Evolutionary conservation across 176 grass and related monocot species (phyloP), one percentile per base, ranked within the genome.

Genomic region (Oryza brachyantha): DNA sequence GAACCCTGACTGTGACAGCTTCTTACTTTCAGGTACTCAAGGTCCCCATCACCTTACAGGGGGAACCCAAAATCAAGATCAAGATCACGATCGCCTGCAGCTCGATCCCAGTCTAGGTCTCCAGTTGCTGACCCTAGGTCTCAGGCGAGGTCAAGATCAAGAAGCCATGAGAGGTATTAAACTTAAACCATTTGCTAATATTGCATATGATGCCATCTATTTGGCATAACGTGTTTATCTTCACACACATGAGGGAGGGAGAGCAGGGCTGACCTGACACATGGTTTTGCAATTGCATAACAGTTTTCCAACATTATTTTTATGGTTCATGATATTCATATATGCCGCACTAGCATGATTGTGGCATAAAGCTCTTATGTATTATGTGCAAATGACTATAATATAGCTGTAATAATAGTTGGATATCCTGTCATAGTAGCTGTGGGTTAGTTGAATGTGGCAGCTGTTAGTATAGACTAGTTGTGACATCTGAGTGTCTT

Each of bases 11-110:
- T 24, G 3, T 28, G 61, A 46, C 19, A 32, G 27, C 42, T 65
- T 43, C 2, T 29, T 76, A 54, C 42, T 75, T 43, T 46, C 69
- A 93, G 91, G 88, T 93, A 88, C 59, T 68, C 88, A 19, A 81
- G 74, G 35, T 93, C 91, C 68, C 91, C 85, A 25, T 93, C 91
- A 40, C 90, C 90, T 17, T 93, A 93, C 41, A 79, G 77, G 75
- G 87, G 78, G 25, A 88, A 22, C 29, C 67, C 64, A 68, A 88
- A 88, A 83, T 70, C 62, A n/a, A 87, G 83, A 72, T 90, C 91
- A 85, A 85, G 91, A 73, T 93, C 91, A 31, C 84, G 48, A 37
- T 86, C 77, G 41, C 78, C 84, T 83, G 79, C 74, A 45, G 81
- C 64, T 55, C 77, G 46, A 26, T 93, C 81, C 28, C 88, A 46